Evolutionary conservation across 176 grass and related monocot genomes (phyloP).

Genomic region (Oryza meridionalis): DNA sequence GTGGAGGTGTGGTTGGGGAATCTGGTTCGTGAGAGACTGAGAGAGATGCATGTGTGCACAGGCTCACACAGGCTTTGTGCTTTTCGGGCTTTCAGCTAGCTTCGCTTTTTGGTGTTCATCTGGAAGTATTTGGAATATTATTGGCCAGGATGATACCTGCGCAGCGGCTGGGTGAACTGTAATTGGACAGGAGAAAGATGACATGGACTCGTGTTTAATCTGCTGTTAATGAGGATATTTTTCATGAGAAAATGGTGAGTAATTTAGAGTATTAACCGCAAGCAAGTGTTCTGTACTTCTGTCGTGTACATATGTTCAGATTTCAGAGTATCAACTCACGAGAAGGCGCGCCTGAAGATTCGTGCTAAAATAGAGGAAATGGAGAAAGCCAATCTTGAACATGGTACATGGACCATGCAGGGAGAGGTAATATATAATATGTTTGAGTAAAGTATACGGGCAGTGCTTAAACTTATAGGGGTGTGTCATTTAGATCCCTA

Average conservation of each 20-base stretch:
- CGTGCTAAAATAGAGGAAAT: constrained; percentile 80
- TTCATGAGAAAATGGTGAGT: too few relatives aligned
- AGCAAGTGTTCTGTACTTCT: too few relatives aligned
- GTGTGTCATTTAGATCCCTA: too few relatives aligned
- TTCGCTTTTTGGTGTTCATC: background rate
- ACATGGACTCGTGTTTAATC: background rate
- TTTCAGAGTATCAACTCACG: constrained; percentile 54
- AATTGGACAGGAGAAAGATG: background rate
- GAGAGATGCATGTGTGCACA: background rate
- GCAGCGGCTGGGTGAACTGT: background rate
- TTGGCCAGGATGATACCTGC: background rate
- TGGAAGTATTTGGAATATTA: background rate
- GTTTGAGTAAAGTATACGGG: too few relatives aligned
- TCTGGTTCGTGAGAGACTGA: constrained; percentile 18
- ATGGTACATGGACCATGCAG: constrained; percentile 78
- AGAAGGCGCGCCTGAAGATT: constrained; percentile 70
- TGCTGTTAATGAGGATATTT: too few relatives aligned
- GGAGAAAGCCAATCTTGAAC: constrained; percentile 90
- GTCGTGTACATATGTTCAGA: too few relatives aligned
- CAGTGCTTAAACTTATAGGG: too few relatives aligned
- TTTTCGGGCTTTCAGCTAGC: background rate
- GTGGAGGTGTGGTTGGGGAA: constrained; percentile 12
- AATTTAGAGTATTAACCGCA: too few relatives aligned
- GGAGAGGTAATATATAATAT: constrained; percentile 63
- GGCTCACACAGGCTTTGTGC: constrained; percentile 1